Conservation (phyloP, 257 asterid genomes). For the Lycium barbarum region DNA sequence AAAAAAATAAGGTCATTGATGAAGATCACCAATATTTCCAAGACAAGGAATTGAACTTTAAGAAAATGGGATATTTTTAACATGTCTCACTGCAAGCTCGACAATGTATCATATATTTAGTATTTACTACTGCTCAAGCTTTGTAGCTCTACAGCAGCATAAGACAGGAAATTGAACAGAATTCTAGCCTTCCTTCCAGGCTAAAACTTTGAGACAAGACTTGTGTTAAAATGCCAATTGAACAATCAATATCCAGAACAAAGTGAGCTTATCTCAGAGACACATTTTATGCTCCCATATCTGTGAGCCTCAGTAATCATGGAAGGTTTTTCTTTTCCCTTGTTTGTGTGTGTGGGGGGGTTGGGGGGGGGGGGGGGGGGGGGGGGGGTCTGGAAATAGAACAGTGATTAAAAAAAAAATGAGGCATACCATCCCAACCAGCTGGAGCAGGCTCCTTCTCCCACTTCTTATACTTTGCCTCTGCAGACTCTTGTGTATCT, state of each 20-base stretch:
- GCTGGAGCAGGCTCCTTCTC: constrained; percentile 94
- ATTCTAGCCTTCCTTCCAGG: background rate
- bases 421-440: constrained; percentile 90
- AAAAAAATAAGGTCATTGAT: background rate
- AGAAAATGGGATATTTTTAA: background rate
- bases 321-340: background rate
- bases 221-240: background rate
- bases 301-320: background rate
- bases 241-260: background rate
- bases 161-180: background rate
- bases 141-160: background rate
- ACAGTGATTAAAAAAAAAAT: constrained; percentile 20
- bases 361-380: background rate
- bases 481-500: constrained; percentile 88
- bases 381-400: background rate
- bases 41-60: background rate
- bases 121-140: constrained; percentile 2
- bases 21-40: background rate
- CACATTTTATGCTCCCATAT: background rate
- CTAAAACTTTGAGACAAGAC: background rate
- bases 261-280: background rate
- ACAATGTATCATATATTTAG: background rate
- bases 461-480: constrained; percentile 90
- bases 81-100: background rate
- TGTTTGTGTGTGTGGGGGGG: background rate